These are phyloP conservation scores for Crataegus laevigata DNA, from an alignment of 306 rosid genomes.

Conservation along the genomic window DNA sequence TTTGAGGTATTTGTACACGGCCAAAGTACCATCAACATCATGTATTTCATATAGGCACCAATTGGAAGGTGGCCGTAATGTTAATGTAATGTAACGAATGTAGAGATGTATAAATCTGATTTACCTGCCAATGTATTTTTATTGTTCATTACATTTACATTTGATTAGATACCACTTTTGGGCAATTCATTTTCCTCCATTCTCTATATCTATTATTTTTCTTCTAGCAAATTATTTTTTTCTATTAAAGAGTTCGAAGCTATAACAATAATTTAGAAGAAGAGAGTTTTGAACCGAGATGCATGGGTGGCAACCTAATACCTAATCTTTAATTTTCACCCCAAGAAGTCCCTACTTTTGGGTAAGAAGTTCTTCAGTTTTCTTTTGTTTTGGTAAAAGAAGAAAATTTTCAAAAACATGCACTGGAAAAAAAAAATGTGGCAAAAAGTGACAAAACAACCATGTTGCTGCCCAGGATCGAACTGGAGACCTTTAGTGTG, in stretches of 20 bases:
- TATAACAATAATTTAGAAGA: too few relatives aligned
- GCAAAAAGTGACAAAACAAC: neutral
- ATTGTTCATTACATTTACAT: neutral
- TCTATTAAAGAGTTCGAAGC: too few relatives aligned
- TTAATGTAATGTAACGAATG: neutral
- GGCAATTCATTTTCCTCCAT: neutral
- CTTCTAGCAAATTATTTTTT: neutral
- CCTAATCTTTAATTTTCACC: neutral
- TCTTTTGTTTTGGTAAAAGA: too few relatives aligned
- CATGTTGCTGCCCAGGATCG: slow-evolving; percentile 83
- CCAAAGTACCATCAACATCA: neutral
- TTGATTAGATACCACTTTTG: neutral
- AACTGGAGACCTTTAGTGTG: slow-evolving; percentile 92
- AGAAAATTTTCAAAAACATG: neutral
- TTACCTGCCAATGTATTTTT: neutral
- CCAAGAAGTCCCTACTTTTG: neutral
- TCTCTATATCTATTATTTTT: neutral
- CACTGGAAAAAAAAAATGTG: too few relatives aligned
- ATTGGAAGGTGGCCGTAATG: neutral
- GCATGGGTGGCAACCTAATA: too few relatives aligned
- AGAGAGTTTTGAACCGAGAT: too few relatives aligned
- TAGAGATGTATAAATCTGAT: neutral
- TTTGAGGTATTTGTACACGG: neutral
- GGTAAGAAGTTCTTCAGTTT: neutral
- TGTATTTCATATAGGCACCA: neutral